phyloP scores from a whole-genome alignment of 2,329 filamentous ascomycete genomes.

The Nothophoma quercina region DNA sequence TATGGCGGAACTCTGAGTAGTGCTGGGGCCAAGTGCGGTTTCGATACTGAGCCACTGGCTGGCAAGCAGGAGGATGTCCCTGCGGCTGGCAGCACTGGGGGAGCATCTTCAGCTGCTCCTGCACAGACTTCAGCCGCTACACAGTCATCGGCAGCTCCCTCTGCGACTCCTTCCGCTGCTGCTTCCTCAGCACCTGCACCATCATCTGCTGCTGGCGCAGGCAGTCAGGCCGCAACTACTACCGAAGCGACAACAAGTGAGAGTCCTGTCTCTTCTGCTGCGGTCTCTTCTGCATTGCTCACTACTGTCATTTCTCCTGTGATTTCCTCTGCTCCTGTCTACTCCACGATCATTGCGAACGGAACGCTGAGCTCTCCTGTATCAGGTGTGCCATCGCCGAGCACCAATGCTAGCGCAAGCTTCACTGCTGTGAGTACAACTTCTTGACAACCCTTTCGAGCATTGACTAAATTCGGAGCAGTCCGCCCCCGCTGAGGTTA shows the following conservation, averaged over 20 bases:
- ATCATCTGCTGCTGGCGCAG: constrained; percentile 3
- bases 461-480: not conserved
- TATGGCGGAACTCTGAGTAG: constrained; percentile 51
- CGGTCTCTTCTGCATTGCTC: not conserved
- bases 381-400: constrained; percentile 12
- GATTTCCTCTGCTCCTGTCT: not conserved
- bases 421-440: constrained; percentile 22
- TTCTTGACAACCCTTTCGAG: not conserved
- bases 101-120: constrained; percentile 14
- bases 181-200: constrained; percentile 9
- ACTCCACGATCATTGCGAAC: not conserved
- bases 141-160: not conserved
- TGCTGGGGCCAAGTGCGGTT: constrained; percentile 36
- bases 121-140: constrained; percentile 16
- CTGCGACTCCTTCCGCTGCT: not conserved
- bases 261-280: constrained; percentile 9
- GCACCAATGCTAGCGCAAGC: constrained; percentile 23
- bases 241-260: constrained; percentile 5
- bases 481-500: constrained; percentile 25
- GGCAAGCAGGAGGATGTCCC: constrained; percentile 32
- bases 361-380: constrained; percentile 12
- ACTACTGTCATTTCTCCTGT: not conserved
- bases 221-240: not conserved
- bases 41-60: constrained; percentile 24
- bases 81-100: constrained; percentile 17